A percentile compares a stretch with the other conserved stretches of the same genome.
Evolutionary conservation across 192 early-diverging fungal genomes (phyloP).

Genomic region (Diversispora epigaea): DNA sequence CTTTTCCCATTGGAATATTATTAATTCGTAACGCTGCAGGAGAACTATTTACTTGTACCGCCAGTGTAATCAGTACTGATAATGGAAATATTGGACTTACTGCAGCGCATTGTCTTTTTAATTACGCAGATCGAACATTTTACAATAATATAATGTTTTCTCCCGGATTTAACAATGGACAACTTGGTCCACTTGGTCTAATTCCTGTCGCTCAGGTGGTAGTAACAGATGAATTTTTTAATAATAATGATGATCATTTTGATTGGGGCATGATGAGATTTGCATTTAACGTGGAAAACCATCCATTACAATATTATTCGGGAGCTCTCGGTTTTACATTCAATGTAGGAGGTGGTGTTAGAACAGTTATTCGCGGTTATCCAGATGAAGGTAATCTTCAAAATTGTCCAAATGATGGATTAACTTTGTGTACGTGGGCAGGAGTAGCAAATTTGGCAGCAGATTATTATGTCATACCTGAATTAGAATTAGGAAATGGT

Average conservation of each 20-base stretch:
- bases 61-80: neutral
- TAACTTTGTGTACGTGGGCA: neutral
- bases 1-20: neutral
- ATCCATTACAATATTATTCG: neutral
- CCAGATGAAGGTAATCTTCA: neutral
- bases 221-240: neutral
- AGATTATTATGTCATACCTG: neutral
- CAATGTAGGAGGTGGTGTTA: neutral
- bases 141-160: neutral
- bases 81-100: neutral
- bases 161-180: no score
- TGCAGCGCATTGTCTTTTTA: conserved; percentile 11
- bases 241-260: neutral
- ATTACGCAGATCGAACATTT: neutral
- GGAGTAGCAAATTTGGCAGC: neutral
- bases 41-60: neutral
- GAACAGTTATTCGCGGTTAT: neutral
- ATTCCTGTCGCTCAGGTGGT: neutral
- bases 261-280: neutral
- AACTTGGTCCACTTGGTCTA: no score
- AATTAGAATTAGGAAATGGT: neutral
- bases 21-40: neutral
- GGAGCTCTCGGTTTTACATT: neutral
- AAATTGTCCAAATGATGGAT: neutral
- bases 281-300: neutral